Evolutionary conservation across 805 yeast species (phyloP), one percentile per base, ranked within the genome.

Genomic region (Zygosaccharomyces bailii): DNA sequence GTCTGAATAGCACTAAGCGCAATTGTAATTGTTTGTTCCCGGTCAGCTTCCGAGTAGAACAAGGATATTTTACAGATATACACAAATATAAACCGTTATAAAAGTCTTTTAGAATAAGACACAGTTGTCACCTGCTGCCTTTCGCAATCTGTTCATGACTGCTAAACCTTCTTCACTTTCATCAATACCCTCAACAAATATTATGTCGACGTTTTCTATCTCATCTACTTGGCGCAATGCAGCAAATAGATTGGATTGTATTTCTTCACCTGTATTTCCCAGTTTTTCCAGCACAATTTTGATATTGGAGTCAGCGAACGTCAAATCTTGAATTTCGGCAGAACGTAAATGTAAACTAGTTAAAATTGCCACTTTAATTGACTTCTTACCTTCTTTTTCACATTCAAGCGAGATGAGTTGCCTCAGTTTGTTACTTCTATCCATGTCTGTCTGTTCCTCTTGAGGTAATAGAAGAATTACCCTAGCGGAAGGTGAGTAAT

Each of bases 401-500:
- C 42, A 39, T 43, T 51, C 54, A 2, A 49, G 29, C 1, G 56
- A 34, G 10, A 56, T 45, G 25, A 65, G 53, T 0, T 57, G 32
- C n/a, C 45, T 34, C 11, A 78, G 53, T 1, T 68, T 72, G 1
- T 47, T 39, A 2, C 46, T 5, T 9, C 56, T 58, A 1, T 45
- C 47, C 4, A 42, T 27, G 1, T 30, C 24, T 19, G 52, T 52
- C 0, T 81, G 76, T 44, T 76, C 70, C 0, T 70, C 71, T 38
- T 78, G 70, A 19, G 78, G 73, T 18, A 71, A 65, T 50, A 88
- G 79, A 4, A 90, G 64, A 0, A 84, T 69, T 3, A 93, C 98
- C 46, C 76, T 79, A 0, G 97, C 96, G 1, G 75, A 75, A 3
- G 99, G 99, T 0, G 96, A 86, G 63, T 93, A 93, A 63, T 93